Conservation (phyloP, 257 asterid genomes). For the Nyctanthes arbortristis region DNA sequence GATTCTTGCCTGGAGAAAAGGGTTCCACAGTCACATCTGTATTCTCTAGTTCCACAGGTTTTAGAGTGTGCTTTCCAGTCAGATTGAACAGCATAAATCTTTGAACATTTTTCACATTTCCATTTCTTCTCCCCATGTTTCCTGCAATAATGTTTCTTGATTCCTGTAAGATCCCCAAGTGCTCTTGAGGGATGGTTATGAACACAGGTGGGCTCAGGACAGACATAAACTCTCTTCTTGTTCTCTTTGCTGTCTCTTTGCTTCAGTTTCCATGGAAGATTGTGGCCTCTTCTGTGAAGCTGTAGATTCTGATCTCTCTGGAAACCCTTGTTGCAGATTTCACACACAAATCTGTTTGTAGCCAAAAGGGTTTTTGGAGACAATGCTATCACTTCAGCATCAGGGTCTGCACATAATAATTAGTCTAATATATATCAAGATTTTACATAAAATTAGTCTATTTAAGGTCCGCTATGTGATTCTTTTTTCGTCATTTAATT, state of each 20-base stretch:
- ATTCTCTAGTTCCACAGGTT: conserved; percentile 88
- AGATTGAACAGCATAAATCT: conserved; percentile 83
- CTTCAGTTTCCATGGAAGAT: conserved; percentile 88
- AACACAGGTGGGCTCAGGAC: conserved; percentile 75
- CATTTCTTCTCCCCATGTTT: conserved; percentile 95
- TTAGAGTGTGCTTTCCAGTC: conserved; percentile 92
- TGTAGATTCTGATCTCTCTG: conserved; percentile 95
- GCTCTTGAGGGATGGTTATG: conserved; percentile 89
- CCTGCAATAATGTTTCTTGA: conserved; percentile 82
- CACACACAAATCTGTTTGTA: conserved; percentile 77
- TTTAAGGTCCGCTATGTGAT: background rate
- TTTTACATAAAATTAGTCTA: background rate
- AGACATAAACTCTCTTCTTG: conserved; percentile 67
- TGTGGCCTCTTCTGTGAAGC: conserved; percentile 86
- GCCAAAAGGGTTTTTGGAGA: conserved; percentile 77
- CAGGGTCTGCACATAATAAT: conserved; percentile 53
- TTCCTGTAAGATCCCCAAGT: conserved; percentile 81
- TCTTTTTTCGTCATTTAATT: background rate
- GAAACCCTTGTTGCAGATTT: conserved; percentile 90
- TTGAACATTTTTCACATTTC: conserved; percentile 80
- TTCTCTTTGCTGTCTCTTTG: conserved; percentile 67
- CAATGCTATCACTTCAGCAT: conserved; percentile 82
- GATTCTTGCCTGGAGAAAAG: conserved; percentile 69
- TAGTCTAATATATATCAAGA: background rate
- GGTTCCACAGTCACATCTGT: conserved; percentile 88